Conservation (phyloP, 75 land plant species). For the Pseudotsuga menziesii region DNA sequence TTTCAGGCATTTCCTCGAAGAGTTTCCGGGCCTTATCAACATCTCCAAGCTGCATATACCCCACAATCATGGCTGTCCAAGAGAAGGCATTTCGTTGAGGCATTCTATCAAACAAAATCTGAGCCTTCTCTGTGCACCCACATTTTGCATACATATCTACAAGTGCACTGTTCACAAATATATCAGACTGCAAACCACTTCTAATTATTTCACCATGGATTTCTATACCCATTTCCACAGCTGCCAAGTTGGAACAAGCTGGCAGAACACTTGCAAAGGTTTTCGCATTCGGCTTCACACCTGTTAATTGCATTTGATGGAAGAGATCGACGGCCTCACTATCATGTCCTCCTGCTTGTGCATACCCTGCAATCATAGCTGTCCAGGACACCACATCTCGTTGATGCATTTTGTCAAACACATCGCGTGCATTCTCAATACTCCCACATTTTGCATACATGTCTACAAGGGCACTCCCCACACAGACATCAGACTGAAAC, state of each 20-base stretch:
- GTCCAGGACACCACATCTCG: constrained; percentile 37
- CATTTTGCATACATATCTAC: constrained; percentile 24
- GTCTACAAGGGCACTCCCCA: constrained; percentile 20
- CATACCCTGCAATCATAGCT: constrained; percentile 27
- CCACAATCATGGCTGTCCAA: constrained; percentile 6
- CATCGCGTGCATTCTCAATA: constrained; percentile 9
- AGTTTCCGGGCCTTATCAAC: constrained; percentile 32
- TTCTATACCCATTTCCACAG: constrained; percentile 10
- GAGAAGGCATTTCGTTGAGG: neutral
- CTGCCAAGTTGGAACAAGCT: neutral
- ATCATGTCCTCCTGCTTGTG: neutral
- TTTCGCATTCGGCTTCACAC: constrained; percentile 9
- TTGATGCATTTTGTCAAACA: constrained; percentile 35
- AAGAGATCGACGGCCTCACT: constrained; percentile 10
- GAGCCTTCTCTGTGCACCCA: neutral
- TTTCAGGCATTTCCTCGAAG: constrained; percentile 36
- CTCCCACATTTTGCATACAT: constrained; percentile 31
- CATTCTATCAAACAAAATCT: neutral
- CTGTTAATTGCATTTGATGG: constrained; percentile 13
- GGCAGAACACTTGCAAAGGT: constrained; percentile 13
- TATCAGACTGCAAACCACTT: constrained; percentile 5
- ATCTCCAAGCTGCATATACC: constrained; percentile 48
- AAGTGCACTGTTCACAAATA: constrained; percentile 19
- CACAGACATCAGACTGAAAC: constrained; percentile 1
- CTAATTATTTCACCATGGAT: constrained; percentile 14